phyloP scores from a whole-genome alignment of 2,329 filamentous ascomycete species.

The Setomelanomma holmii region DNA sequence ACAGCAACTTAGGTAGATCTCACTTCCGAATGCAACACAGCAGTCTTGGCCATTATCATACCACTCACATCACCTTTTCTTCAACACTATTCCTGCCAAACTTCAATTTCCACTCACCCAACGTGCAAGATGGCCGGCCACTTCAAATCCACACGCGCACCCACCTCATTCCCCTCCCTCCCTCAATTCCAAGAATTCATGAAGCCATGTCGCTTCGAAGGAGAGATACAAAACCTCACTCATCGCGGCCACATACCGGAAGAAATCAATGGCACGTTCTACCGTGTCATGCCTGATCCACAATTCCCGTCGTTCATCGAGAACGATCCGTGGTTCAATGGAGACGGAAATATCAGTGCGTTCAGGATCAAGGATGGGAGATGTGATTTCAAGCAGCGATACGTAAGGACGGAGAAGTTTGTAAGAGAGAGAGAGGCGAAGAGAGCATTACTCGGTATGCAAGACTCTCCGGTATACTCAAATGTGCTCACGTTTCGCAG shows the following conservation, averaged over 20 bases:
- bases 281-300: conserved; percentile 35
- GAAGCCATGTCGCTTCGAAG: conserved; percentile 25
- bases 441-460: conserved; percentile 24
- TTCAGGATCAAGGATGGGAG: conserved; percentile 46
- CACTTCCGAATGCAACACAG: too few relatives aligned
- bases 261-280: conserved; percentile 24
- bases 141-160: neutral
- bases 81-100: too few relatives aligned
- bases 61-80: too few relatives aligned
- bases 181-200: conserved; percentile 17
- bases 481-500: neutral
- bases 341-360: conserved; percentile 51
- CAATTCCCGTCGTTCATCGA: conserved; percentile 22
- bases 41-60: too few relatives aligned
- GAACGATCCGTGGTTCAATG: conserved; percentile 42
- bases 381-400: conserved; percentile 46
- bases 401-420: conserved; percentile 53
- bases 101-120: too few relatives aligned
- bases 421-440: conserved; percentile 47
- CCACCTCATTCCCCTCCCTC: conserved; percentile 5
- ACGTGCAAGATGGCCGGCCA: neutral
- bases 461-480: neutral
- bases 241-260: conserved; percentile 17
- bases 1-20: too few relatives aligned
- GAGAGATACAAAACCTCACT: conserved; percentile 14